A percentile compares a stretch with the other conserved stretches of the same genome.
These are phyloP conservation scores for Hemisphaericaspora nanyangensis DNA, from an alignment of 805 yeast genomes.

Conservation along the genomic window DNA sequence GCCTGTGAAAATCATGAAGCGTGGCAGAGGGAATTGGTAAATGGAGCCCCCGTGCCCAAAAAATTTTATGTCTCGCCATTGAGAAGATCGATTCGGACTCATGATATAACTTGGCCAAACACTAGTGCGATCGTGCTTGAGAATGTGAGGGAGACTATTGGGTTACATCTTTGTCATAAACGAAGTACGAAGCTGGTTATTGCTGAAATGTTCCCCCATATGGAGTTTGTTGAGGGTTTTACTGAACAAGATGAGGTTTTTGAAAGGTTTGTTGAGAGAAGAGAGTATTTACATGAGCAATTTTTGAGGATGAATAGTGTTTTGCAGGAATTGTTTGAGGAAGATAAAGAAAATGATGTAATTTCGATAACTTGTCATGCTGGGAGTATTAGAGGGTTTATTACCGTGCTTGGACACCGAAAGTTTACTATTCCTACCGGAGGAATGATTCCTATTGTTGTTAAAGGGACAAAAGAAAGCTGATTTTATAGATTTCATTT, in stretches of 20 bases:
- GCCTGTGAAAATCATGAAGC: conserved; percentile 43
- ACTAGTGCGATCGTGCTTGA: conserved; percentile 36
- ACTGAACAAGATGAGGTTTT: conserved; percentile 45
- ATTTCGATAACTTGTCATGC: conserved; percentile 57
- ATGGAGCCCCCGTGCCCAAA: conserved; percentile 48
- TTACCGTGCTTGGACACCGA: conserved; percentile 51
- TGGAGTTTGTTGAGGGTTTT: conserved; percentile 39
- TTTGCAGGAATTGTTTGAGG: conserved; percentile 30
- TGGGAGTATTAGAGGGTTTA: conserved; percentile 52
- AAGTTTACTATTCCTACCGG: conserved; percentile 54
- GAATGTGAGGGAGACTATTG: conserved; percentile 54
- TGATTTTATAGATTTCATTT: neutral
- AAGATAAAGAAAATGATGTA: conserved; percentile 21
- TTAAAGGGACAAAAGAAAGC: conserved; percentile 34
- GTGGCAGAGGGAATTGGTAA: conserved; percentile 38
- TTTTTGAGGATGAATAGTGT: conserved; percentile 42
- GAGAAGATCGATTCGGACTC: conserved; percentile 53
- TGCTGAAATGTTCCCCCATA: conserved; percentile 29
- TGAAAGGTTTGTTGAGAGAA: conserved; percentile 20
- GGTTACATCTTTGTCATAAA: conserved; percentile 56
- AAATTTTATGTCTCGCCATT: conserved; percentile 56
- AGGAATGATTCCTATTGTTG: conserved; percentile 54
- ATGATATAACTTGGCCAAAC: conserved; percentile 45
- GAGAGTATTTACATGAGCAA: conserved; percentile 46
- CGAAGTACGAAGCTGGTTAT: conserved; percentile 38